Evolutionary conservation across 208 protist genomes (phyloP), one percentile per base, ranked within the genome.

Genomic region (Blastocrithidia nonstop): DNA sequence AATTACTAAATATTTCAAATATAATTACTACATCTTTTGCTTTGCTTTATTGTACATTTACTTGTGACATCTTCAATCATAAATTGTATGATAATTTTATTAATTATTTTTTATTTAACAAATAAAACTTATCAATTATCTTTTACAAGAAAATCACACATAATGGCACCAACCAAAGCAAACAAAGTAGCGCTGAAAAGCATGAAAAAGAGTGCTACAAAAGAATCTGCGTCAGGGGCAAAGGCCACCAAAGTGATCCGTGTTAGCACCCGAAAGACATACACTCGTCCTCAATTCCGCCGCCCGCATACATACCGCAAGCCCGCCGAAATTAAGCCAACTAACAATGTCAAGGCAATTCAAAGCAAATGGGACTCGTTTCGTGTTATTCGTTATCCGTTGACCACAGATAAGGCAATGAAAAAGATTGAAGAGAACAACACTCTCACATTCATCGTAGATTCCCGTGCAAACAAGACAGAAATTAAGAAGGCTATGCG

Each of bases 341-440:
- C 80, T 60, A 94, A 93, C 67, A 81, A 71, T 32, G 73, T 91
- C 36, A 88, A 65, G 20, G 79, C 86, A 38, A 65, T 86, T 24
- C 50, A 65, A 57, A 72, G 74, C 64, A 88, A 92, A 64, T 41
- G 65, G 17, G 57, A 75, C 42, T 56, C 88, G 37, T 99, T 92
- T 79, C 51, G 67, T 51, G 61, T 98, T 56, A 81, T 99, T 59
- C 84, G 95, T 66, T 95, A 96, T 80, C 98, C 98, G 23, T 66
- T 99, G 43, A 98, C 89, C 23, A 98, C 96, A 17, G 97, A 99
- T 65, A 94, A 93, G 61, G 96, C 96, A 40, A 97, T 98, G 88
- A 98, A 98, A 90, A 96, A 98, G 86, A 98, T 99, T 53, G 98
- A 99, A 82, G 94, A 97, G 55, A 95, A 98, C 79, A 99, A 99